Percentiles rank a stretch among this genome's conserved stretches.
Conservation (phyloP, 1,284 basidiomycete genomes). For the Bjerkandera adusta region DNA sequence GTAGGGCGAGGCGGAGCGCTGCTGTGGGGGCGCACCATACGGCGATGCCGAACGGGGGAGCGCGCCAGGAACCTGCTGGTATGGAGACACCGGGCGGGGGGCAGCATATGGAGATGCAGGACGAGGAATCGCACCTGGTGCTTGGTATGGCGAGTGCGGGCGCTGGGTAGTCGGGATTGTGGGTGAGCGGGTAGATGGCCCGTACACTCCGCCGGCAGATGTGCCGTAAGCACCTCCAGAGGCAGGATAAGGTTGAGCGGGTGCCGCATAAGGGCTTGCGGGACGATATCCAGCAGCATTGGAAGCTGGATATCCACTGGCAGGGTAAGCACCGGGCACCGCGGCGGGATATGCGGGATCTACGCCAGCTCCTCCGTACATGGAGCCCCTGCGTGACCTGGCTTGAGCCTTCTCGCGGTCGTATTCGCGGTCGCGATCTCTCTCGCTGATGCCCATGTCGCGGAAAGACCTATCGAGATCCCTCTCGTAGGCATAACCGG, state of each 20-base stretch:
- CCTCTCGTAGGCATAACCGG: constrained; percentile 21
- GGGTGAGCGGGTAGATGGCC: not conserved
- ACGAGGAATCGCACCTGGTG: constrained; percentile 19
- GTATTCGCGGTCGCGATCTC: constrained; percentile 23
- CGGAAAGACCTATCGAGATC: constrained; percentile 33
- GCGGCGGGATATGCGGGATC: constrained; percentile 5
- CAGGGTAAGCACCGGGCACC: constrained; percentile 1
- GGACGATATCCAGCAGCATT: constrained; percentile 1
- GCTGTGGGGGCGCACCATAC: constrained; percentile 24
- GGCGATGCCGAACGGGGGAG: constrained; percentile 32
- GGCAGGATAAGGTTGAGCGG: constrained; percentile 2
- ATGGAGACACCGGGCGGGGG: constrained; percentile 30
- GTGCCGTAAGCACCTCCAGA: not conserved
- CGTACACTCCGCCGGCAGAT: not conserved
- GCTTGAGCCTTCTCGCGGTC: constrained; percentile 22
- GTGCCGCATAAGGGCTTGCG: constrained; percentile 1
- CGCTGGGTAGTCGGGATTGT: constrained; percentile 6
- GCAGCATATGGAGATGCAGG: constrained; percentile 25
- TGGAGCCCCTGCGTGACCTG: constrained; percentile 26
- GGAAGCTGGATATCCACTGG: constrained; percentile 5
- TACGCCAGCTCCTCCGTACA: constrained; percentile 21
- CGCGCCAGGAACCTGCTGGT: constrained; percentile 25
- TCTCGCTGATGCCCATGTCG: constrained; percentile 24
- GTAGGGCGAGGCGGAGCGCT: constrained; percentile 26
- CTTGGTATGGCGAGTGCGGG: constrained; percentile 19